phyloP scores from a whole-genome alignment of 1,284 basidiomycete genomes.

The Irpex sp. region DNA sequence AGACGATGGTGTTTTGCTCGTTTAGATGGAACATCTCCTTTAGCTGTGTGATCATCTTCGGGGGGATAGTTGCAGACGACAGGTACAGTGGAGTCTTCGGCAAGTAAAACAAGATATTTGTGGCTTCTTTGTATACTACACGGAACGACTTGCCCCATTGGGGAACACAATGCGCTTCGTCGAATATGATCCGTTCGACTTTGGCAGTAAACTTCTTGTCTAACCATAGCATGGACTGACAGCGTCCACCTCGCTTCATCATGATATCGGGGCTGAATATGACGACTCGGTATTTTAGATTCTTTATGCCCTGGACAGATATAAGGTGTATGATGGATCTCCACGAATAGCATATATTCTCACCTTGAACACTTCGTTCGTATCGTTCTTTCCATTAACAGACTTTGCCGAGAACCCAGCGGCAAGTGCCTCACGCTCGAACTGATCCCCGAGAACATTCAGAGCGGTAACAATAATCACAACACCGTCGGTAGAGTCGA shows the following conservation, averaged over 20 bases:
- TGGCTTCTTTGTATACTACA: constrained; percentile 24
- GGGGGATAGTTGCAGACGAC: constrained; percentile 5
- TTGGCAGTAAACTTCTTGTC: constrained; percentile 18
- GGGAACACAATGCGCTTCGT: constrained; percentile 35
- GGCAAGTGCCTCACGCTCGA: constrained; percentile 1
- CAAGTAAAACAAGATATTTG: constrained; percentile 6
- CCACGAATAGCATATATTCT: no score
- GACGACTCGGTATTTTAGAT: constrained; percentile 26
- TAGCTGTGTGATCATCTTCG: background rate
- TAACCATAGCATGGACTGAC: constrained; percentile 22
- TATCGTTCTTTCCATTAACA: background rate
- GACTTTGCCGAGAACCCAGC: constrained; percentile 10
- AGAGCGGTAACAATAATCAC: constrained; percentile 16
- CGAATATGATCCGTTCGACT: constrained; percentile 28
- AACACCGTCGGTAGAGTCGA: constrained; percentile 2
- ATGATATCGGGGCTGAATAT: constrained; percentile 28
- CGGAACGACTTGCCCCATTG: constrained; percentile 32
- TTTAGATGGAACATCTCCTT: background rate
- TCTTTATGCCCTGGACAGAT: constrained; percentile 26
- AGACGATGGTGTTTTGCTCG: background rate
- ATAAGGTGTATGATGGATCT: background rate
- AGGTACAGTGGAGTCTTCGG: constrained; percentile 2
- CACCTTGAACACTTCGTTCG: background rate
- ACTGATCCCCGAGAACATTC: constrained; percentile 19
- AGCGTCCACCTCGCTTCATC: constrained; percentile 18